Base-by-base conservation (phyloP, 257 asterid genomes). In the Marsdenia floribunda region DNA sequence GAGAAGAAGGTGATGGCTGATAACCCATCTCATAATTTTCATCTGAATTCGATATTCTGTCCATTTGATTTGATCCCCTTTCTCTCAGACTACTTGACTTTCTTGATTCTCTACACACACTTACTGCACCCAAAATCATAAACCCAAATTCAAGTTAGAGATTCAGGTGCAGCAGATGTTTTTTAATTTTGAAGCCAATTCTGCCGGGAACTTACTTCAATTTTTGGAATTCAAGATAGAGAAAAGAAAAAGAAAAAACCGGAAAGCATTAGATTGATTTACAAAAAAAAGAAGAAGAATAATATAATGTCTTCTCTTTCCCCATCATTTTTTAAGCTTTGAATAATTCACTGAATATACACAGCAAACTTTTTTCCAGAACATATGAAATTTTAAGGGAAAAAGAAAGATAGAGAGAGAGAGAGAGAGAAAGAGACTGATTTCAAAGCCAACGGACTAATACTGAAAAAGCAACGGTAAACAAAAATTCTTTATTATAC, bases 1-100 rank as follows among this genome's bases (percentile, higher is more conserved):
- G 44, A 0, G 90, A 88, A 40, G 89, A 88, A 71, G 78, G 81
- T 49, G 96, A 87, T 29, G 83, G 80, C 58, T 79, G 85, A 78
- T 83, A 83, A 69, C 92, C 92, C 82, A 76, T 9, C 26, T 90
- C 96, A 82, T 40, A 75, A 71, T 42, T 87, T 73, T 89, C 97
- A 24, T 88, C 93, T 13, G 81, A 72, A 78, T 35, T 87, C 16
- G 83, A 76, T 19, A 76, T 33, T 24, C 82, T 80, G 44, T 88
- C 91, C 94, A 88, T 86, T 77, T 77, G 74, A 63, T 12, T 69
- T 79, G 71, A 69, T 63, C 58, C 21, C 13, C 70, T 72, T 63
- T 22, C 19, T 26, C 75, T 63, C 47, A 42, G 12, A 42, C 47
- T 9, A 19, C 75, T 69, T 29, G 33, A 33, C 8, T 33, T 70